Percentiles rank a stretch among this genome's conserved stretches.
phyloP scores from a whole-genome alignment of 208 protist species.

The Trypanosoma melophagium region DNA sequence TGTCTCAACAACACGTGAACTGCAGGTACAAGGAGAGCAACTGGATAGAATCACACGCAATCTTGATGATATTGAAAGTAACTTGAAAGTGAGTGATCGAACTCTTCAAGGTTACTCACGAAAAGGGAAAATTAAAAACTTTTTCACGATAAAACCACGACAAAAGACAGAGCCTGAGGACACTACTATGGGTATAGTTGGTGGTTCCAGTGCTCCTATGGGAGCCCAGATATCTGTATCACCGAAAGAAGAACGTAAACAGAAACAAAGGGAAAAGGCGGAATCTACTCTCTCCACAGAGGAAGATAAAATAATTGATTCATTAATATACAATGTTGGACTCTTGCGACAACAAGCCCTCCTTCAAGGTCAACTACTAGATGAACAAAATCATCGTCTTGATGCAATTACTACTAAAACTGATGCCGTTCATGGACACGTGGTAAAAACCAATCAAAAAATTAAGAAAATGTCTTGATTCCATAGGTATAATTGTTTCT shows the following conservation, averaged over 20 bases:
- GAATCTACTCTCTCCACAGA: constrained; percentile 3
- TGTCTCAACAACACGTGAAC: not conserved
- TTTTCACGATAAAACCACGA: constrained; percentile 11
- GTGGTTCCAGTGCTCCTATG: too few species aligned
- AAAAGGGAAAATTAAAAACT: constrained; percentile 14
- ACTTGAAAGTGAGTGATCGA: constrained; percentile 20
- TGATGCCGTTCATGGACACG: constrained; percentile 6
- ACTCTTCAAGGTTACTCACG: constrained; percentile 19
- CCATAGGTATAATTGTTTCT: not conserved
- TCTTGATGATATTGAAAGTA: constrained; percentile 13
- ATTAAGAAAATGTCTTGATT: constrained; percentile 11
- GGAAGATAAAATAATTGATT: constrained; percentile 26
- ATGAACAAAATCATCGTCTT: constrained; percentile 11
- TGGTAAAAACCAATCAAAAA: constrained; percentile 17
- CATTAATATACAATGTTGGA: constrained; percentile 16
- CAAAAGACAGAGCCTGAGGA: not conserved
- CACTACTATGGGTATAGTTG: not conserved
- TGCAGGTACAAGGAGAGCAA: constrained; percentile 26
- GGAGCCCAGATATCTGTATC: not conserved
- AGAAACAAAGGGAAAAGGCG: not conserved
- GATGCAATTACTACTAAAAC: constrained; percentile 12
- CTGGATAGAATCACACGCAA: constrained; percentile 8
- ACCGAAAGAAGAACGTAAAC: not conserved
- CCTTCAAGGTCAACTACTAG: constrained; percentile 17
- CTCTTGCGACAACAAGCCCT: constrained; percentile 12